Evolutionary conservation across 352 stramenopile genomes (phyloP).

Genomic region (Phytophthora tubulina): DNA sequence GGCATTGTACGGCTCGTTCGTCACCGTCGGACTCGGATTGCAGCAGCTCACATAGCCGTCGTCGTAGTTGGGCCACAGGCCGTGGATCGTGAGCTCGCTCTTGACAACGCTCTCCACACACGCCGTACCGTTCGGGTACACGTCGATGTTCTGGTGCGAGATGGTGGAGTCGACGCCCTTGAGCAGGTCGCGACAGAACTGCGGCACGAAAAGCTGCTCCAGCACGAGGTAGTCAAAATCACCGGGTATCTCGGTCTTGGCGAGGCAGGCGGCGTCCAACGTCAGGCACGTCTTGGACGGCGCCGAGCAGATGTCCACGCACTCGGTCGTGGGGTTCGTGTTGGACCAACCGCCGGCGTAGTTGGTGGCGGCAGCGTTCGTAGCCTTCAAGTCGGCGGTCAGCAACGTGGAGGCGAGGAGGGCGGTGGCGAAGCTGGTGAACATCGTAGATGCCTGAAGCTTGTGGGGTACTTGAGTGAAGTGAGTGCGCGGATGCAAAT

Average conservation of each 20-base stretch:
- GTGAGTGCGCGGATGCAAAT: conserved; percentile 29
- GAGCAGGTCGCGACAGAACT: conserved; percentile 84
- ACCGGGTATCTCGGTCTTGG: conserved; percentile 64
- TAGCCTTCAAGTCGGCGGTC: conserved; percentile 33
- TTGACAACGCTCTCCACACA: conserved; percentile 57
- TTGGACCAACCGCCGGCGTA: conserved; percentile 68
- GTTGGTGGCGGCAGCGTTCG: conserved; percentile 48
- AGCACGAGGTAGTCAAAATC: conserved; percentile 85
- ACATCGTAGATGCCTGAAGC: conserved; percentile 16
- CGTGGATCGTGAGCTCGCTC: conserved; percentile 78
- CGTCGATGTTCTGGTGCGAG: conserved; percentile 80
- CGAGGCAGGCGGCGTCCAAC: conserved; percentile 52
- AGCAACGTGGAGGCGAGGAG: conserved; percentile 42
- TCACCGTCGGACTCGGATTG: conserved; percentile 65
- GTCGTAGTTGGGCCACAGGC: conserved; percentile 83
- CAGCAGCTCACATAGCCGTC: conserved; percentile 79
- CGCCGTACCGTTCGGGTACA: conserved; percentile 64
- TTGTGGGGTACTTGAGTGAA: conserved; percentile 23
- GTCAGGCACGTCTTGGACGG: conserved; percentile 66
- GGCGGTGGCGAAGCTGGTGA: conserved; percentile 28
- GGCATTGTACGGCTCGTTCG: conserved; percentile 74
- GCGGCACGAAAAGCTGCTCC: conserved; percentile 82
- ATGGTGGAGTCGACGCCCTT: conserved; percentile 75
- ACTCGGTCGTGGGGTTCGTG: conserved; percentile 54
- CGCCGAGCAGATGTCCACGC: conserved; percentile 82